Base-by-base conservation (phyloP, 495 filamentous ascomycete genomes). In the Aspergillus cristatus region DNA sequence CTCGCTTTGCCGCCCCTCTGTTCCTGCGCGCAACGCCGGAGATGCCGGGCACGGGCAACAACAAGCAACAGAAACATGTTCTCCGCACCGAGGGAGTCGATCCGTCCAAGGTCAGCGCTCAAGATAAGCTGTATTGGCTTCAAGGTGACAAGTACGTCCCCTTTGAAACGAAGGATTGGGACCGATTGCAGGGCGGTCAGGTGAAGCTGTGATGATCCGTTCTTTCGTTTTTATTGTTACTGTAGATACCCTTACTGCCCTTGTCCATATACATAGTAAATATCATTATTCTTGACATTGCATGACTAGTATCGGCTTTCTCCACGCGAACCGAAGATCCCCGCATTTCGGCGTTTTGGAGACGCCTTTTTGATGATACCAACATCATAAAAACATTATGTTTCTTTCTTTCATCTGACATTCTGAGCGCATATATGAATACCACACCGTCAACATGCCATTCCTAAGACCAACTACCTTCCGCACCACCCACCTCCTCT, bases 21-120 rank as follows among this genome's bases (percentile, higher is more conserved):
- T 96, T 94, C 56, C 34, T 96, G 30, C 70, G 88, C 3, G 53
- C 87, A 1, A 74, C 76, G 0, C 65, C 60, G 34, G 64, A 68
- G 6, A 72, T 79, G 54, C 71, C 81, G 37, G 62, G 71, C 0
- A 95, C 88, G 7, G 86, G 87, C 0, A 95, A 84, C 43, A 84
- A 86, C 45, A 95, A 95, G 63, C 84, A 91, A 53, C 79, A 88
- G 55, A 96, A 75, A 56, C 72, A 79, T 46, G 55, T 62, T 0
- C 55, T 96, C 40, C 65, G 84, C n/a, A 60, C 56, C 1, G 70
- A 90, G 42, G 89, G 87, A 0, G 85, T 91, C 2, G 73, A 89
- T 48, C 80, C 79, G 0, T 51, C 45, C 3, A 72, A 71, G 29
- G 69, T 78, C 0, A 69, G 67, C 1, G 35, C 54, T 38, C 48